phyloP scores from a whole-genome alignment of 805 yeast species.

The Schwanniomyces vanrijiae region DNA sequence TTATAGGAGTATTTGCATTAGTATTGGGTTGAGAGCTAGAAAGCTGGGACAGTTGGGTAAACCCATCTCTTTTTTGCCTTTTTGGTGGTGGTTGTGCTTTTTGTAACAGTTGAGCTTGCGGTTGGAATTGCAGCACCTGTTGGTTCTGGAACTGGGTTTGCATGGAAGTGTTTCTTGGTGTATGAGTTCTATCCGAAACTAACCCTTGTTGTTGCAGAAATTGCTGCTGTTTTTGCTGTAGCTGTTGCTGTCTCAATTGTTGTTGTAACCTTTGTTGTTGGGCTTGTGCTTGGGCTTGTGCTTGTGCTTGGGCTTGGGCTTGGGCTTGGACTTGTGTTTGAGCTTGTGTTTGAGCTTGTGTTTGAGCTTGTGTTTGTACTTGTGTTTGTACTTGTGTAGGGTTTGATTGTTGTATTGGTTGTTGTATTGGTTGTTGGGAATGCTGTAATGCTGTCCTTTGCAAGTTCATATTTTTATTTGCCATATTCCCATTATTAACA shows the following conservation, averaged over 20 bases:
- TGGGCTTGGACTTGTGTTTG: conserved; percentile 11
- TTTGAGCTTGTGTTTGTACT: conserved; percentile 12
- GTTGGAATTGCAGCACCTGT: conserved; percentile 16
- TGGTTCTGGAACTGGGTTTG: conserved; percentile 9
- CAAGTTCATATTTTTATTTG: conserved; percentile 12
- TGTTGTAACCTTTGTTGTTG: conserved; percentile 10
- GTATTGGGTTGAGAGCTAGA: conserved; percentile 12
- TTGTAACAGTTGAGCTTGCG: conserved; percentile 14
- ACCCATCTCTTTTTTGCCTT: conserved; percentile 13
- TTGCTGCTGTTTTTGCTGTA: conserved; percentile 11
- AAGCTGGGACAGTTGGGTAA: conserved; percentile 18
- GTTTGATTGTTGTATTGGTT: conserved; percentile 10
- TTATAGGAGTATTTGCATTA: conserved; percentile 15
- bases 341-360: conserved; percentile 11
- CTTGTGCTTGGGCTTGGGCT: conserved; percentile 14
- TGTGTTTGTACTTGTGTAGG: conserved; percentile 10
- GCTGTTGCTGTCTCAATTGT: conserved; percentile 11
- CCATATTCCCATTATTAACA: background rate
- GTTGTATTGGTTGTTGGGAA: conserved; percentile 8
- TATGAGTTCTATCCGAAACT: conserved; percentile 7
- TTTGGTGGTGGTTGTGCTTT: conserved; percentile 22
- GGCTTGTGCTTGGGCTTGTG: conserved; percentile 12
- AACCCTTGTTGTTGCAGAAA: conserved; percentile 9
- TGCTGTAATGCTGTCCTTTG: conserved; percentile 7
- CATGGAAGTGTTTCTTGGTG: conserved; percentile 10